Evolutionary conservation across 768 basidiomycete genomes (phyloP), one percentile per base, ranked within the genome.

Genomic region (Lactarius pseudohatsudake): DNA sequence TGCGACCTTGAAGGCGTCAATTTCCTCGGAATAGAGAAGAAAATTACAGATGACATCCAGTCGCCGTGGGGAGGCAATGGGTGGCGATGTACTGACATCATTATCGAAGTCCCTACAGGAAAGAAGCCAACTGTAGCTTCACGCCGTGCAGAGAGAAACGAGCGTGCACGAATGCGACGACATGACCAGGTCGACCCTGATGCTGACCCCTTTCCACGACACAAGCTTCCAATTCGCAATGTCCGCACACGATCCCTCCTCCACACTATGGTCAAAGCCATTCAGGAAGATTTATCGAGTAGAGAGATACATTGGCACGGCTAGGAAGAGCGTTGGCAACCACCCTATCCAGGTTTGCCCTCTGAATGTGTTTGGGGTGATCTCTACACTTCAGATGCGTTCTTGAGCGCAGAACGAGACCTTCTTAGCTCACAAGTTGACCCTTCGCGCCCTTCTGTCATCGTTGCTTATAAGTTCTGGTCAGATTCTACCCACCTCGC

Each of bases 401-500:
- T 61, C 22, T 28, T 40, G 16, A 30, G 26, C 3, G 20, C 20
- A 3, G 59, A 38, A 9, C 59, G 26, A 13, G 38, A 41, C 22
- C 38, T 20, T 5, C 22, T 61, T 11, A 13, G 16, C 28, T 45
- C 36, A 32, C 40, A 61, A 47, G 67, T 70, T 3, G 71, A 58
- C 3, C 71, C 71, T 56, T 60, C 63, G 20, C 62, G 73, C 2
- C 72, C 69, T 2, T 58, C 59, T 6, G 57, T 72, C 16, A 53
- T 41, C 1, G 60, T 59, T 1, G 55, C 71, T 9, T 69, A 70
- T 50, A 43, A 20, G 43, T 62, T 72, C 36, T 71, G 62, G 62
- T 75, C 70, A 0, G 74, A 75, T 45, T 61, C 70, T 2, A 74
- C 72, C 4, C 73, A 72, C 36, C 50, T 74, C 10, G 64, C 70